Base-by-base conservation (phyloP, 805 yeast genomes). In the Candida andamanensis region DNA sequence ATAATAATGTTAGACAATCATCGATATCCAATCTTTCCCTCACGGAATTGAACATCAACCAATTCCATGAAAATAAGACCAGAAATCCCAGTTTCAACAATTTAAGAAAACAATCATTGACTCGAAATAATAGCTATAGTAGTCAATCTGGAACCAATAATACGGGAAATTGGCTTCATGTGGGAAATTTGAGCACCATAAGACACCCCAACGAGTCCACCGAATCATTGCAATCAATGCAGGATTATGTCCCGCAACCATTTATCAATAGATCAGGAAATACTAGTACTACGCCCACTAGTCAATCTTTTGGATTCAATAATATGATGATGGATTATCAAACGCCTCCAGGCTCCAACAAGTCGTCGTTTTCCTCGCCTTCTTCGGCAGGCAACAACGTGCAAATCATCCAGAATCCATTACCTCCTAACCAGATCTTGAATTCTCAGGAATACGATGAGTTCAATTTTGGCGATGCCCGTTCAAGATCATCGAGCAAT, bases 181-280 rank as follows among this genome's bases (percentile, higher is more conserved):
- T 65, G 24, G 72, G 72, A 4, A 65, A 64, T 41, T 50, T 64
- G 36, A 54, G 50, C 39, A 56, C 50, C 32, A 50, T 56, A 10
- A 54, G 63, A 34, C 28, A 40, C 17, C 36, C 41, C 4, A 35
- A 31, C 18, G 28, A 14, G n/a, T 58, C 65, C 31, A 52, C 69
- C 1, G 70, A 65, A 40, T 61, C 67, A 7, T 55, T 65, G 40
- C 69, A 61, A 43, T 63, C 66, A 35, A 58, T 63, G 52, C 68
- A 60, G 36, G 70, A 65, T 46, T 65, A 45, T 35, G 70, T 65
- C 4, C 68, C 72, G 2, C 69, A 62, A 35, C 49, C 60, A 6
- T 52, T 59, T 23, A 58, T 64, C 17, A 51, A 54, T 34, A 46
- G 61, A 39, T 49, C 57, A 30, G 54, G 61, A 13, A 47, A 39